A percentile compares a stretch with the other conserved stretches of the same genome.
These are phyloP conservation scores for Podosphaera aphanis DNA, from an alignment of 2,329 filamentous ascomycete species.

Conservation along the genomic window DNA sequence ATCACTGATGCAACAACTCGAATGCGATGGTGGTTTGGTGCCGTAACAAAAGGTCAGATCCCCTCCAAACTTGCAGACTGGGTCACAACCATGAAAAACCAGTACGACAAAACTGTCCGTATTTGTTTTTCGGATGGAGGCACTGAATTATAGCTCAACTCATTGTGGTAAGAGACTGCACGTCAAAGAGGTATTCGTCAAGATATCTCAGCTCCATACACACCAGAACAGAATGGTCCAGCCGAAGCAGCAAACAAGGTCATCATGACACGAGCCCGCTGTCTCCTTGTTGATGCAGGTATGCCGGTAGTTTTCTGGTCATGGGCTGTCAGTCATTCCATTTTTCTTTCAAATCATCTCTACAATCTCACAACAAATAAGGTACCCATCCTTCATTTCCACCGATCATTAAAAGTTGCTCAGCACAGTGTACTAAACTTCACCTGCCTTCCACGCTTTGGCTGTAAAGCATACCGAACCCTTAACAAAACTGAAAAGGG, in stretches of 20 bases:
- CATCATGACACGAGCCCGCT: not conserved
- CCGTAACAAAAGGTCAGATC: not conserved
- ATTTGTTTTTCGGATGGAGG: not conserved
- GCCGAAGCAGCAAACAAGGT: not conserved
- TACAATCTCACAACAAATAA: no score
- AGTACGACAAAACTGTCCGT: not conserved
- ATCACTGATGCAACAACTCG: not conserved
- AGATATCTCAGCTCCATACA: not conserved
- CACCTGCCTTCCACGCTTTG: not conserved
- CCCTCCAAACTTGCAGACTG: not conserved
- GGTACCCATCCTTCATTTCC: constrained; percentile 23
- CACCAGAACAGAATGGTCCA: not conserved
- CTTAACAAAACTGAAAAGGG: not conserved
- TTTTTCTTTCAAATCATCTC: no score
- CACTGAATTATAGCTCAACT: not conserved
- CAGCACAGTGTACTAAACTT: not conserved
- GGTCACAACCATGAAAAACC: not conserved
- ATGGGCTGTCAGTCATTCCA: no score
- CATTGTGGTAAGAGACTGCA: not conserved
- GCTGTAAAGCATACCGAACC: not conserved
- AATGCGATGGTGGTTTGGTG: not conserved
- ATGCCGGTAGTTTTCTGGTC: no score
- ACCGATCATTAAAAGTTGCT: not conserved
- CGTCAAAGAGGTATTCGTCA: not conserved
- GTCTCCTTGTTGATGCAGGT: no score